Base-by-base conservation (phyloP, 768 basidiomycete species). In the Mycena capillaripes region DNA sequence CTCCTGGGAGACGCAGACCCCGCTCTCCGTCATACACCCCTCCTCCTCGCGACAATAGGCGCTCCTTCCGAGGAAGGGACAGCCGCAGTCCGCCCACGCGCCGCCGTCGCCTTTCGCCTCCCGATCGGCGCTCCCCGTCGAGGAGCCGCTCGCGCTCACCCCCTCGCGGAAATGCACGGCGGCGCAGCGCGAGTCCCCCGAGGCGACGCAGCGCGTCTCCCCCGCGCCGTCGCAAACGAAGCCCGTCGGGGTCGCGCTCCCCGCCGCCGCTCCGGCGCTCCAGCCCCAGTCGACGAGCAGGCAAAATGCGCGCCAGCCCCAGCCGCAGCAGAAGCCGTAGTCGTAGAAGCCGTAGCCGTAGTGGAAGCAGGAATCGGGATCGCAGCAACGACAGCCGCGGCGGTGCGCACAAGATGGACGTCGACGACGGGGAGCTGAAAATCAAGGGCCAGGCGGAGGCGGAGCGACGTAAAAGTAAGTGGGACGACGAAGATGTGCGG, bases 361-460 rank as follows among this genome's bases (percentile, higher is more conserved):
- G 76, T 40, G 36, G 66, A n/a, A n/a, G n/a, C 52, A 78, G 79
- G 69, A 83, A 82, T 44, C 82, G 81, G 55, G 80, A 78, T 27
- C 75, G 76, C 66, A 81, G 81, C 56, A 77, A 73, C 66, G 79
- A 80, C 32, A 79, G 76, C 30, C 67, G 68, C 50, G 69, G 79
- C 55, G 38, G 38, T 10, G 66, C 66, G 21, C 79, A 65, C 34
- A 78, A 75, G 70, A 85, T 85, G 85, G 83, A 85, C 38, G 80
- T 84, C 44, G 82, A 86, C 64, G 77, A 80, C 27, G 76, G 72
- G 29, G 85, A 93, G 76, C 80, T 95, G 53, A 93, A 91, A 79
- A 95, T 95, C 79, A 93, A 92, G 78, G 94, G 94, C 16, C 93
- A 93, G 76, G 88, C 87, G 11, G 90, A 89, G 66, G 81, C 81